Percentiles rank a stretch among this genome's conserved stretches.
These are phyloP conservation scores for Russula dissimulans DNA, from an alignment of 768 basidiomycete species.

Conservation along the genomic window DNA sequence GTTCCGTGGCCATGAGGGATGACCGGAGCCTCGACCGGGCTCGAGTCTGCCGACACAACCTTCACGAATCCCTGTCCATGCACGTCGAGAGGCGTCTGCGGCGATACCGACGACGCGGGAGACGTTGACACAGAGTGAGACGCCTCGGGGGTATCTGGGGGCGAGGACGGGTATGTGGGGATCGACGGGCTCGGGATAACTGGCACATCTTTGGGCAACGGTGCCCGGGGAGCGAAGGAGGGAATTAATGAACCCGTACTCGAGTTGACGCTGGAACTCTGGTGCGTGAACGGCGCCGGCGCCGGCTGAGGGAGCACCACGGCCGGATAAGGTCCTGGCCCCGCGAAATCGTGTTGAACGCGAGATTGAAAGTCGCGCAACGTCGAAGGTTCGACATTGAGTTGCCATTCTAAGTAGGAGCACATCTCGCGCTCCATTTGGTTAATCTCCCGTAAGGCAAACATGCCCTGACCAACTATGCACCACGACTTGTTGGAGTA, in stretches of 20 bases:
- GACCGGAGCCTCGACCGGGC: neutral
- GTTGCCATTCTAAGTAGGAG: slow-evolving; percentile 87
- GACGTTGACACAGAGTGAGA: slow-evolving; percentile 26
- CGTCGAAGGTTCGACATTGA: slow-evolving; percentile 60
- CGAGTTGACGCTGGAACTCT: slow-evolving; percentile 14
- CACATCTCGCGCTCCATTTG: slow-evolving; percentile 97
- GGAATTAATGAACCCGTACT: slow-evolving; percentile 16
- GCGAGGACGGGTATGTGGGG: slow-evolving; percentile 17
- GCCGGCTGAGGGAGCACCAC: slow-evolving; percentile 46
- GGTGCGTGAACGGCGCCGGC: slow-evolving; percentile 23
- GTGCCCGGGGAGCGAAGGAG: slow-evolving; percentile 19
- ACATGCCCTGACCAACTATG: slow-evolving; percentile 55
- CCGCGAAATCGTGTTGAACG: slow-evolving; percentile 52
- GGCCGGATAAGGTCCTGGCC: slow-evolving; percentile 48
- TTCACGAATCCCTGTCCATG: slow-evolving; percentile 7
- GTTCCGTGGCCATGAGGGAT: slow-evolving; percentile 9
- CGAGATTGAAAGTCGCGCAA: slow-evolving; percentile 52
- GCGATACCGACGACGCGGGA: slow-evolving; percentile 26
- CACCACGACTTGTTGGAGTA: slow-evolving; percentile 63
- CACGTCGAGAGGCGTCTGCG: slow-evolving; percentile 24
- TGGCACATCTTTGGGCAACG: slow-evolving; percentile 17
- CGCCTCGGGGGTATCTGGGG: slow-evolving; percentile 25
- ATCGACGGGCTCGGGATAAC: slow-evolving; percentile 15
- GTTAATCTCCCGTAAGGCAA: slow-evolving; percentile 77
- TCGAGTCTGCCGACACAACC: slow-evolving; percentile 13